These are phyloP conservation scores for Chlamydomonas eustigma DNA, from an alignment of 139 green algal species.

Conservation along the genomic window DNA sequence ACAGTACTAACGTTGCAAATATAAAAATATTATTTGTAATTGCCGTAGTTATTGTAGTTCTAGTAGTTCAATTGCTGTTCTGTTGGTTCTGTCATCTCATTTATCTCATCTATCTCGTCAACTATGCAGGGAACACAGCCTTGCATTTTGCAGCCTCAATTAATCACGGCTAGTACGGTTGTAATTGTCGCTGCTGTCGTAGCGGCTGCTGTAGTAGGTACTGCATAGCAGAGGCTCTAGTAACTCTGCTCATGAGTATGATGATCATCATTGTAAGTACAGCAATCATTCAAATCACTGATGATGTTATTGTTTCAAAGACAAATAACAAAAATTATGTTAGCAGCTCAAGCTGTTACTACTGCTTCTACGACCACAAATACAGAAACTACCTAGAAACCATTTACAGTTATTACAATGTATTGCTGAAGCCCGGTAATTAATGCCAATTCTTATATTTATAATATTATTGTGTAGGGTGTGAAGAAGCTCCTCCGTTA, in stretches of 20 bases:
- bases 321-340: no score
- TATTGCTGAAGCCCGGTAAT: background rate
- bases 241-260: no score
- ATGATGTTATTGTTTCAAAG: no score
- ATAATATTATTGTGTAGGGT: background rate
- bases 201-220: no score
- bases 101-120: slow-evolving; percentile 1
- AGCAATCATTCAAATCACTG: no score
- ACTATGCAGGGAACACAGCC: slow-evolving; percentile 10
- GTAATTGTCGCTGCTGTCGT: no score
- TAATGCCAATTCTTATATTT: background rate
- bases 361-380: background rate
- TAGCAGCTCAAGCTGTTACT: background rate
- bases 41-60: background rate
- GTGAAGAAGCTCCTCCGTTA: slow-evolving; percentile 12
- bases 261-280: no score
- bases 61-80: background rate
- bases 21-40: background rate
- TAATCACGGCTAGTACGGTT: no score
- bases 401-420: background rate
- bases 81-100: no score
- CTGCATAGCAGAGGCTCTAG: no score
- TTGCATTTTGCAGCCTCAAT: slow-evolving; percentile 8
- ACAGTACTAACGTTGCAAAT: background rate
- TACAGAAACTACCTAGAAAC: background rate